Conservation (phyloP, 352 stramenopile genomes). For the Phytopythium chamaehyphon region DNA sequence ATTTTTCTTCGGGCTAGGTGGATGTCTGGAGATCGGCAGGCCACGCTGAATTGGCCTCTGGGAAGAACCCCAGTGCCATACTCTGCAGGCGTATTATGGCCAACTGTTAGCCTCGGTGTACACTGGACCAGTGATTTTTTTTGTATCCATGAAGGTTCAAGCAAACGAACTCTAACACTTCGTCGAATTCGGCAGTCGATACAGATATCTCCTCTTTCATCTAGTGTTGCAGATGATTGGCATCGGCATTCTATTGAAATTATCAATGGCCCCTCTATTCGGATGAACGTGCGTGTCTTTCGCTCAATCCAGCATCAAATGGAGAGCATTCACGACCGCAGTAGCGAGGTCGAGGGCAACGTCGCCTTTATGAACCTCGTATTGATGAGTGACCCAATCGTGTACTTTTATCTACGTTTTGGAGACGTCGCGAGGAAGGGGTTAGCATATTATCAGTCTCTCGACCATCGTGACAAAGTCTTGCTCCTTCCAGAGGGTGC, state of each 20-base stretch:
- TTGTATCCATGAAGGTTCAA: constrained; percentile 15
- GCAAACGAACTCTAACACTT: neutral
- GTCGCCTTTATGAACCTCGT: constrained; percentile 36
- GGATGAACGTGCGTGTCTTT: constrained; percentile 7
- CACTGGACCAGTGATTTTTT: constrained; percentile 33
- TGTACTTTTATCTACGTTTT: constrained; percentile 11
- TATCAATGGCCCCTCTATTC: neutral
- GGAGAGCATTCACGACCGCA: constrained; percentile 16
- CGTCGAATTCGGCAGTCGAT: neutral
- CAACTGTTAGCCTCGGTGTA: constrained; percentile 20
- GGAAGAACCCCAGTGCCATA: constrained; percentile 19
- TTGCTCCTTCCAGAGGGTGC: neutral
- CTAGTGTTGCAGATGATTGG: neutral
- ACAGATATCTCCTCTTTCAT: neutral
- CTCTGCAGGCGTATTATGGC: constrained; percentile 26
- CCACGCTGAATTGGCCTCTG: neutral
- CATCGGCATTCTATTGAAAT: neutral
- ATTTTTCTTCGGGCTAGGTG: neutral
- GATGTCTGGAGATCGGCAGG: neutral
- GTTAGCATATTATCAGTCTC: constrained; percentile 1
- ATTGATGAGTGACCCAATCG: constrained; percentile 35
- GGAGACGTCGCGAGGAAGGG: neutral
- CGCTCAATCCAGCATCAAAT: constrained; percentile 27
- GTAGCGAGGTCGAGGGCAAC: constrained; percentile 19
- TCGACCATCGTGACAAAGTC: neutral